Evolutionary conservation across 1,284 basidiomycete species (phyloP).

Genomic region (Naganishia cerealis): DNA sequence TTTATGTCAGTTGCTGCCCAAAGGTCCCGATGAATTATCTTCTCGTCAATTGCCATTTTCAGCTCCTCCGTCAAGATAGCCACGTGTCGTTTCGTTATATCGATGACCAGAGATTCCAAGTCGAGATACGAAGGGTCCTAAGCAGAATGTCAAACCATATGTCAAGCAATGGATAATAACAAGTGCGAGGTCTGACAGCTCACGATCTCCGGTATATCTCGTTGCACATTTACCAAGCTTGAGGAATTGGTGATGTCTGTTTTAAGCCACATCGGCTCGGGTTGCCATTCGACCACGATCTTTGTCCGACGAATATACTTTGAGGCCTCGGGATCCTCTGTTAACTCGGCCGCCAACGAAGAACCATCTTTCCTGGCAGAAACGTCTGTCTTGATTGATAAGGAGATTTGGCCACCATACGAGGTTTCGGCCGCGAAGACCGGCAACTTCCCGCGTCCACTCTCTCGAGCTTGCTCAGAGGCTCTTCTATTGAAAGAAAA

Average conservation of each 20-base stretch:
- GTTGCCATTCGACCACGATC: slow-evolving; percentile 23
- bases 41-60: slow-evolving; percentile 5
- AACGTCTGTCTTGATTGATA: slow-evolving; percentile 14
- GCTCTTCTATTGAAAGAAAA: background rate
- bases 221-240: background rate
- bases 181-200: background rate
- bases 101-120: slow-evolving; percentile 23
- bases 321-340: background rate
- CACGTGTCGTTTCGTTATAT: slow-evolving; percentile 22
- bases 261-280: slow-evolving; percentile 25
- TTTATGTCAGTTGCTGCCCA: slow-evolving; percentile 15
- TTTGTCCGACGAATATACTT: background rate
- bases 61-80: slow-evolving; percentile 4
- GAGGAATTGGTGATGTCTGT: slow-evolving; percentile 13
- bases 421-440: background rate
- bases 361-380: background rate
- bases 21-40: slow-evolving; percentile 12
- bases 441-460: background rate
- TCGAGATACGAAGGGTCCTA: slow-evolving; percentile 21
- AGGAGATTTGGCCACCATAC: slow-evolving; percentile 21
- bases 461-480: background rate
- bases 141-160: background rate
- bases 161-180: background rate
- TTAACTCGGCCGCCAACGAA: background rate
- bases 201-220: slow-evolving; percentile 18